Evolutionary conservation across 345 rosid species (phyloP).

Genomic region (Anastatica hierochuntica): DNA sequence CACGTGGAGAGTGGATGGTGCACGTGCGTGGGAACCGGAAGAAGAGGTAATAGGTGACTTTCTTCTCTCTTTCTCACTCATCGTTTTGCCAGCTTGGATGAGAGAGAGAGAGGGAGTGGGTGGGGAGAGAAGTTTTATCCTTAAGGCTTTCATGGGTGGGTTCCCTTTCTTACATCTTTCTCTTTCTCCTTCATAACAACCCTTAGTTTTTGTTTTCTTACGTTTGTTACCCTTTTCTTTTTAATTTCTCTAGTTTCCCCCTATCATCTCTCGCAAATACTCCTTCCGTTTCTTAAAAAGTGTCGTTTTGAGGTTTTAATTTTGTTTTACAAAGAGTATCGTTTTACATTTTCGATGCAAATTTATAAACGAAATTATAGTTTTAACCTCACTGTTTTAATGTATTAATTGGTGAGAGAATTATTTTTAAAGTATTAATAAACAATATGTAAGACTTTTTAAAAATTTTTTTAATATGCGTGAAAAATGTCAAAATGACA

Average conservation of each 20-base stretch:
- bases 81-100: slow-evolving; percentile 26
- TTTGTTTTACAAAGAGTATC: no score
- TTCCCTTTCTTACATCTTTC: slow-evolving; percentile 1
- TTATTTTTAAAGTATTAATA: no score
- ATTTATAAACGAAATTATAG: no score
- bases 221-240: neutral
- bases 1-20: neutral
- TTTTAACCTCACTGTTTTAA: no score
- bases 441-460: no score
- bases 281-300: no score
- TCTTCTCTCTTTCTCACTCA: neutral
- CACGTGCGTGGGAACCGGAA: neutral
- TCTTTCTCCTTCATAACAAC: slow-evolving; percentile 11
- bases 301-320: no score
- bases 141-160: slow-evolving; percentile 32
- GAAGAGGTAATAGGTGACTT: slow-evolving; percentile 33
- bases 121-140: slow-evolving; percentile 13
- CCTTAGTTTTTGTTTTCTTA: neutral
- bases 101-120: slow-evolving; percentile 14
- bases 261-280: neutral
- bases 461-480: no score
- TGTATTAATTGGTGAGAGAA: no score
- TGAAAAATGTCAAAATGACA: no score
- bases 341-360: no score
- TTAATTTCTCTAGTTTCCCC: neutral